These are phyloP conservation scores for Jaapia argillacea DNA, from an alignment of 768 basidiomycete species.

Conservation along the genomic window DNA sequence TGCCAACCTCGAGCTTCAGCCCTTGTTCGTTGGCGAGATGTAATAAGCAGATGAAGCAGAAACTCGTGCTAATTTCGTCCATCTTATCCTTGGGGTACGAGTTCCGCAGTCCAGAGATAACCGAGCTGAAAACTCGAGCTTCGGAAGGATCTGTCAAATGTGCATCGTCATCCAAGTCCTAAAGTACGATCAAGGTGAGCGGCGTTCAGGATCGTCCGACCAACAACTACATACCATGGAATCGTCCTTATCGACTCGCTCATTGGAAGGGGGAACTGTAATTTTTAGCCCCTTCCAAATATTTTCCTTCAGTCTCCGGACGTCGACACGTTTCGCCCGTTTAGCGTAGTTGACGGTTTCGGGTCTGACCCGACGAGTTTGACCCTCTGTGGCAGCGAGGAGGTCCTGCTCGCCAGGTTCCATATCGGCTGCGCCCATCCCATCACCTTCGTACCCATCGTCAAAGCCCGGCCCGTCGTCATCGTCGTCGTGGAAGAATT, in stretches of 20 bases:
- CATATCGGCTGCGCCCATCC: slow-evolving; percentile 26
- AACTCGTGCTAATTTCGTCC: slow-evolving; percentile 97
- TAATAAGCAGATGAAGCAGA: slow-evolving; percentile 96
- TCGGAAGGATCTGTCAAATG: slow-evolving; percentile 54
- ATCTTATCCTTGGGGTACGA: slow-evolving; percentile 91
- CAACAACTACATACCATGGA: slow-evolving; percentile 34
- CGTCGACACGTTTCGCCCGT: slow-evolving; percentile 93
- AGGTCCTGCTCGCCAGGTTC: slow-evolving; percentile 82
- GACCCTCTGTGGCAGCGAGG: slow-evolving; percentile 68
- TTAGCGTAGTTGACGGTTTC: slow-evolving; percentile 92
- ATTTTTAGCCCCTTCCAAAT: slow-evolving; percentile 94
- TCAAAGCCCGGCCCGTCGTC: slow-evolving; percentile 64
- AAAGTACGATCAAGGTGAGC: no score
- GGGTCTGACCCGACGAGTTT: slow-evolving; percentile 71
- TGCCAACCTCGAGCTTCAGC: slow-evolving; percentile 58
- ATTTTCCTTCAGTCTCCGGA: slow-evolving; percentile 92
- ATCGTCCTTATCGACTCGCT: slow-evolving; percentile 30
- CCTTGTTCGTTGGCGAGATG: slow-evolving; percentile 97
- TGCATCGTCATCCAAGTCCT: slow-evolving; percentile 46
- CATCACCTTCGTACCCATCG: slow-evolving; percentile 55
- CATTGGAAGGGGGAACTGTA: slow-evolving; percentile 29
- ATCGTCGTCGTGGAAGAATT: slow-evolving; percentile 92
- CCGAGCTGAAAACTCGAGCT: slow-evolving; percentile 62
- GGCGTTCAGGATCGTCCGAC: no score
- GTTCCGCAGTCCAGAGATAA: slow-evolving; percentile 71